Evolutionary conservation across 2,329 filamentous ascomycete genomes (phyloP), one percentile per base, ranked within the genome.

Genomic region (Bipolaris oryzae): DNA sequence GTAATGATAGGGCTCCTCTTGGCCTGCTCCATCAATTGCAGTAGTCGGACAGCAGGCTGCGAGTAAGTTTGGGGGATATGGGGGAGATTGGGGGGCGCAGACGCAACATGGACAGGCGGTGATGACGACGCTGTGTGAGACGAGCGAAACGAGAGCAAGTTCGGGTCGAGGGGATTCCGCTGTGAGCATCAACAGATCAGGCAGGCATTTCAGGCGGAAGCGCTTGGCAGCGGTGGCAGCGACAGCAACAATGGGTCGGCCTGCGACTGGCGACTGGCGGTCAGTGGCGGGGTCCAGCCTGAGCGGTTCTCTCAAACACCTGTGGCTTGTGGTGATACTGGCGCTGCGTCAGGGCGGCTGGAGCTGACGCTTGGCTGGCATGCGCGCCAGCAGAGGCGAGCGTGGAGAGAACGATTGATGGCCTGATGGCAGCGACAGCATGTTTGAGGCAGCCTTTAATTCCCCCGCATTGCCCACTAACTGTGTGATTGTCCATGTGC

Each of bases 81-180:
- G 7, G 25, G 25, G 25, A 28, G 25, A 28, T 28, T 11, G 38
- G 47, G 54, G 54, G 56, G 48, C 48, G 42, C 58, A 43, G 60
- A 59, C 60, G 62, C 68, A 66, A 63, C 64, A 67, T 28, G 58
- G 60, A 54, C 55, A 55, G 16, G 49, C 54, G 51, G 57, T 50
- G 39, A 51, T 61, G 65, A 68, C 65, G 70, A 64, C 51, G 69
- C 65, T 57, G 66, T 56, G 66, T 74, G 71, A 72, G 72, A 74
- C 70, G 63, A 58, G 55, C 71, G 68, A 74, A 73, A 75, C 71
- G 63, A 68, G 54, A 68, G 54, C 62, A 53, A 43, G 52, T 50
- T 66, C 73, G 74, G 74, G 69, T 70, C 37, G 45, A 55, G 46
- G 41, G 61, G 62, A 61, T 70, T 72, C 74, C 73, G 74, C 60